Evolutionary conservation across 106 monocot genomes (phyloP).

Genomic region (Apostasia shenzhenica): DNA sequence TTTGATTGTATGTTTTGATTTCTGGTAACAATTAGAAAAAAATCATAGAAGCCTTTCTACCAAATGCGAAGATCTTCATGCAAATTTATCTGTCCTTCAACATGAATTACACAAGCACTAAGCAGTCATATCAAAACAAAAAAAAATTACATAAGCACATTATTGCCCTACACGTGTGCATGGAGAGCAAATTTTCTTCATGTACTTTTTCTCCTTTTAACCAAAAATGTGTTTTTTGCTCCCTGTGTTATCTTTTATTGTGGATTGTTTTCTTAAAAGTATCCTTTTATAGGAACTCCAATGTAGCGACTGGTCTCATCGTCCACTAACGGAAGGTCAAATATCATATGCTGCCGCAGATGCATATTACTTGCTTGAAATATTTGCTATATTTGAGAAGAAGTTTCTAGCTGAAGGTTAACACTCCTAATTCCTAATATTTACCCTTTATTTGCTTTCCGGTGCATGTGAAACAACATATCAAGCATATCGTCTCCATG

Average conservation of each 20-base stretch:
- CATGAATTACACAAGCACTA: too few relatives aligned
- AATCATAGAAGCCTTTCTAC: too few relatives aligned
- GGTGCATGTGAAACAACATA: too few relatives aligned
- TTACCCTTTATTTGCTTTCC: too few relatives aligned
- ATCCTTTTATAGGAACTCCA: slow-evolving; percentile 66
- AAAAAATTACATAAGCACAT: too few relatives aligned
- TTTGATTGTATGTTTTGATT: too few relatives aligned
- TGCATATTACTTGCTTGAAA: slow-evolving; percentile 89
- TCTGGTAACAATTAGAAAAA: too few relatives aligned
- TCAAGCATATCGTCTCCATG: too few relatives aligned
- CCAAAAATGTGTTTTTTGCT: neutral
- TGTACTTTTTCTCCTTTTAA: too few relatives aligned
- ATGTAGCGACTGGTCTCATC: slow-evolving; percentile 92
- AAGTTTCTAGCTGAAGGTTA: slow-evolving; percentile 45
- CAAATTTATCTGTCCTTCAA: too few relatives aligned
- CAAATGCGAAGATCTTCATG: too few relatives aligned
- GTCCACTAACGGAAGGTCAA: slow-evolving; percentile 77
- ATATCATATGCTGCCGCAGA: slow-evolving; percentile 87
- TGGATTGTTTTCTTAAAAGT: slow-evolving; percentile 7
- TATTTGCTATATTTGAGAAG: slow-evolving; percentile 55
- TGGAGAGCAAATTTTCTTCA: neutral
- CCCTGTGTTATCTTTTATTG: neutral
- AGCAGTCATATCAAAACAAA: too few relatives aligned
- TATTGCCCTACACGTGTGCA: neutral
- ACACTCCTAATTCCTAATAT: neutral